These are phyloP conservation scores for Fusarium vanettenii DNA, from an alignment of 2,329 filamentous ascomycete species.

Conservation along the genomic window DNA sequence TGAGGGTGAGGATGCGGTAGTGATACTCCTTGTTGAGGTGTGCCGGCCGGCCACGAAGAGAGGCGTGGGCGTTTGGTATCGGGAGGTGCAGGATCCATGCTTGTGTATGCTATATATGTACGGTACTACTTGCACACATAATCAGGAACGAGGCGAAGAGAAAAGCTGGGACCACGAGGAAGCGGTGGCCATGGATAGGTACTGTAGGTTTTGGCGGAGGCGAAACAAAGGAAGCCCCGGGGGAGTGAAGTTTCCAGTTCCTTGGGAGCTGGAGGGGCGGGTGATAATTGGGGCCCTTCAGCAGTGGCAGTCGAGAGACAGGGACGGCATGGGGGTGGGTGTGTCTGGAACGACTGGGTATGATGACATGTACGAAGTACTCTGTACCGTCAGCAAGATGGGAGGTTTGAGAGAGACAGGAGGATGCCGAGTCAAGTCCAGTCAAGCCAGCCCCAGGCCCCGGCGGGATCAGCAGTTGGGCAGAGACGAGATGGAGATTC, in stretches of 20 bases:
- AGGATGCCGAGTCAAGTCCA: constrained; percentile 36
- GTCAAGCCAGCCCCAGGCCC: constrained; percentile 38
- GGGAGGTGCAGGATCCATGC: constrained; percentile 70
- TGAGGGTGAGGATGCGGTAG: constrained; percentile 53
- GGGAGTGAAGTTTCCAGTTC: constrained; percentile 46
- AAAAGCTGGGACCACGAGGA: constrained; percentile 53
- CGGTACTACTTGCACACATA: constrained; percentile 50
- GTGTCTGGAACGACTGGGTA: constrained; percentile 47
- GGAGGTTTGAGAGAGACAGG: constrained; percentile 36
- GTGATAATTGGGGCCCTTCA: constrained; percentile 47
- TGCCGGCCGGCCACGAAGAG: constrained; percentile 60
- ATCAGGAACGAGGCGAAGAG: constrained; percentile 50
- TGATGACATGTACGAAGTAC: constrained; percentile 46
- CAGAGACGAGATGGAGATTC: constrained; percentile 44
- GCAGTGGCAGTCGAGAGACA: constrained; percentile 44
- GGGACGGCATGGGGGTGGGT: constrained; percentile 46
- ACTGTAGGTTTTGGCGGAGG: constrained; percentile 40
- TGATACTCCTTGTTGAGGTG: constrained; percentile 60
- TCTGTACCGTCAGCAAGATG: constrained; percentile 27
- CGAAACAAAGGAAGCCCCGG: constrained; percentile 43
- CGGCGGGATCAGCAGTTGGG: constrained; percentile 47
- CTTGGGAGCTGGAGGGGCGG: constrained; percentile 43
- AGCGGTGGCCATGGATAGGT: constrained; percentile 49
- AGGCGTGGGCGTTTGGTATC: constrained; percentile 71
- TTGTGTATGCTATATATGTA: constrained; percentile 55